phyloP scores from a whole-genome alignment of 352 stramenopile species.

The Globisporangium spiculum region DNA sequence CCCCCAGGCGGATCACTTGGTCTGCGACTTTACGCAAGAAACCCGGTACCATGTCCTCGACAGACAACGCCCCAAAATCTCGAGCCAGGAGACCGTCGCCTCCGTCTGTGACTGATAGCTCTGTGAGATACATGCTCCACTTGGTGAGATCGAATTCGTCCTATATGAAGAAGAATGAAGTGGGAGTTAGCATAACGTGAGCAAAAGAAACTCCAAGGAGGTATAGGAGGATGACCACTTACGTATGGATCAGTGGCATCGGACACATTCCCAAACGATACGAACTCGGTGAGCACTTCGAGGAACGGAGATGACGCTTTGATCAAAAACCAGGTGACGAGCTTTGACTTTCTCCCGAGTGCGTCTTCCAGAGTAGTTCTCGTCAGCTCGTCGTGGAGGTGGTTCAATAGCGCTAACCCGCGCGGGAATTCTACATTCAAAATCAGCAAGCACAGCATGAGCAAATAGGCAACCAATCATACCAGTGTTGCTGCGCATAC shows the following conservation, averaged over 20 bases:
- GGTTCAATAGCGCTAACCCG: conserved; percentile 49
- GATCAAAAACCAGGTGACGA: conserved; percentile 58
- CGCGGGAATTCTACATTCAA: conserved; percentile 38
- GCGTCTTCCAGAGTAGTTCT: conserved; percentile 36
- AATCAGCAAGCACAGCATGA: not conserved
- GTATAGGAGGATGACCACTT: conserved; percentile 13
- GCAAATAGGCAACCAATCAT: too few species aligned
- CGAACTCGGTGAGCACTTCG: conserved; percentile 45
- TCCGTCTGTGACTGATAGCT: conserved; percentile 22
- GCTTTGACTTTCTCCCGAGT: conserved; percentile 20
- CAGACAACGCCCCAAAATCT: conserved; percentile 7
- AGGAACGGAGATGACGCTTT: conserved; percentile 54
- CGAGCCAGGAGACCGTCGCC: conserved; percentile 33
- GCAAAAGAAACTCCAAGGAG: not conserved
- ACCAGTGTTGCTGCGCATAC: conserved; percentile 10
- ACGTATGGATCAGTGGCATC: conserved; percentile 54
- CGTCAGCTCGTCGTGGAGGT: conserved; percentile 38
- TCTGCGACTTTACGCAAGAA: conserved; percentile 28
- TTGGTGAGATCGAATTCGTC: conserved; percentile 44
- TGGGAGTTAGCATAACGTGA: not conserved
- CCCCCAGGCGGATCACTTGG: conserved; percentile 29
- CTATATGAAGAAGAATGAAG: conserved; percentile 15
- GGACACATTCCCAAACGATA: conserved; percentile 38
- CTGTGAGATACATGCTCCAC: conserved; percentile 37
- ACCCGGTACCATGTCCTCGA: conserved; percentile 30